These are phyloP conservation scores for Ilyonectria destructans DNA, from an alignment of 2,329 filamentous ascomycete genomes.

Conservation along the genomic window DNA sequence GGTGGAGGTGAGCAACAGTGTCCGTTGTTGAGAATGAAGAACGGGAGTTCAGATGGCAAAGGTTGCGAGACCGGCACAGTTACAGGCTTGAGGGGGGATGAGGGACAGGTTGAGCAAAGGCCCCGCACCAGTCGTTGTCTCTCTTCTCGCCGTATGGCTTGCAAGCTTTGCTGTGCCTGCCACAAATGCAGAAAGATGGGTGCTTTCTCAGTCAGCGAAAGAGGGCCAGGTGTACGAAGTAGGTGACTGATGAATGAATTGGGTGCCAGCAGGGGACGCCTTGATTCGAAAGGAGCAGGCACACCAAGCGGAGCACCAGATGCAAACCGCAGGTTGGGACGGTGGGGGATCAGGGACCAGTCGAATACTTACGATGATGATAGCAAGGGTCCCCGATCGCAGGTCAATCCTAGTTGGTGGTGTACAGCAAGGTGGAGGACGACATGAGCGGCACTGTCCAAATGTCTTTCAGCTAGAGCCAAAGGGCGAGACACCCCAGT, in stretches of 20 bases:
- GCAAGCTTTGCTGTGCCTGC: constrained; percentile 40
- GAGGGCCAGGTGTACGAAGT: constrained; percentile 34
- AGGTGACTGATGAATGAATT: constrained; percentile 43
- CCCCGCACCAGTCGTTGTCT: constrained; percentile 50
- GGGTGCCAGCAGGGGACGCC: constrained; percentile 43
- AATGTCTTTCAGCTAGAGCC: constrained; percentile 30
- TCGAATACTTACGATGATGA: constrained; percentile 38
- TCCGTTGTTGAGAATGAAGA: constrained; percentile 40
- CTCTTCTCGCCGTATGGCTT: constrained; percentile 47
- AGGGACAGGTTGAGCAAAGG: constrained; percentile 39
- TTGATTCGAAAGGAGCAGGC: constrained; percentile 42
- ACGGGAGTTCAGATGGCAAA: constrained; percentile 41
- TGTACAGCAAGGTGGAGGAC: constrained; percentile 35
- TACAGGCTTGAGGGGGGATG: constrained; percentile 39
- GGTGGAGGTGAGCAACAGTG: constrained; percentile 31
- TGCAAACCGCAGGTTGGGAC: constrained; percentile 34
- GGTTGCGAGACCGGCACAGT: constrained; percentile 45
- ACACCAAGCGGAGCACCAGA: constrained; percentile 37
- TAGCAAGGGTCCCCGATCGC: constrained; percentile 45
- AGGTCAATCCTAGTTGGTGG: constrained; percentile 37
- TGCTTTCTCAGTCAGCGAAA: constrained; percentile 43
- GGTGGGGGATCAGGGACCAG: constrained; percentile 48
- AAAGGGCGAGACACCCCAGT: constrained; percentile 37
- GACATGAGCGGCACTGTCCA: constrained; percentile 34
- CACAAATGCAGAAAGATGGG: constrained; percentile 40